These are phyloP conservation scores for Strigomonas galati DNA, from an alignment of 208 protist species.

Conservation along the genomic window DNA sequence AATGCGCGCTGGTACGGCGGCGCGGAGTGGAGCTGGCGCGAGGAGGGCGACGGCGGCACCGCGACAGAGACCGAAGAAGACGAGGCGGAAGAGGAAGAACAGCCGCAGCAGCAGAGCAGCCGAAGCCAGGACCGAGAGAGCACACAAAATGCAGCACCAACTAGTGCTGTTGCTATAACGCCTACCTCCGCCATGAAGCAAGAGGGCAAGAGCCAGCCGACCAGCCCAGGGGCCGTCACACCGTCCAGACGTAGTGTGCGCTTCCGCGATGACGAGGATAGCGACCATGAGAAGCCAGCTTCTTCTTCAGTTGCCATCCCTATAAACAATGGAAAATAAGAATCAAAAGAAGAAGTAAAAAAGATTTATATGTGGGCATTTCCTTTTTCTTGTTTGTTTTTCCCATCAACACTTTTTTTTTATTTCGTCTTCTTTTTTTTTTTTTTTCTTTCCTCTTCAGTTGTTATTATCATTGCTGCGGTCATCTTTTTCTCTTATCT, in stretches of 20 bases:
- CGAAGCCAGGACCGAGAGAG: no score
- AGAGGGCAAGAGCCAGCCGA: background rate
- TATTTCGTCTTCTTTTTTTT: no score
- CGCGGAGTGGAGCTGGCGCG: background rate
- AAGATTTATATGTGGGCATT: no score
- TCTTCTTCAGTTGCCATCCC: background rate
- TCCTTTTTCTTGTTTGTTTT: no score
- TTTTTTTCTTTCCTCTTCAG: no score
- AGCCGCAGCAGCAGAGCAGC: background rate
- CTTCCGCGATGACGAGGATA: constrained; percentile 3
- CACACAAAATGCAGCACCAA: no score
- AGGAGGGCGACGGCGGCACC: background rate
- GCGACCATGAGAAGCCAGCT: background rate
- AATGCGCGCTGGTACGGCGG: background rate
- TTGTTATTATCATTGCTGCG: no score
- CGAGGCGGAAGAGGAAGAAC: background rate
- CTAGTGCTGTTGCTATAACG: no score
- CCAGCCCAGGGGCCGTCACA: background rate
- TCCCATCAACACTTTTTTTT: no score
- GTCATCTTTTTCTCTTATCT: no score
- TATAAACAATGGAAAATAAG: no score
- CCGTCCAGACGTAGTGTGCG: background rate
- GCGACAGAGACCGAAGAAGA: background rate
- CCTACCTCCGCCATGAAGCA: background rate
- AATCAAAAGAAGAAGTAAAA: no score